These are phyloP conservation scores for Taphrina confusa DNA, from an alignment of 1,139 yeast species.

Conservation along the genomic window DNA sequence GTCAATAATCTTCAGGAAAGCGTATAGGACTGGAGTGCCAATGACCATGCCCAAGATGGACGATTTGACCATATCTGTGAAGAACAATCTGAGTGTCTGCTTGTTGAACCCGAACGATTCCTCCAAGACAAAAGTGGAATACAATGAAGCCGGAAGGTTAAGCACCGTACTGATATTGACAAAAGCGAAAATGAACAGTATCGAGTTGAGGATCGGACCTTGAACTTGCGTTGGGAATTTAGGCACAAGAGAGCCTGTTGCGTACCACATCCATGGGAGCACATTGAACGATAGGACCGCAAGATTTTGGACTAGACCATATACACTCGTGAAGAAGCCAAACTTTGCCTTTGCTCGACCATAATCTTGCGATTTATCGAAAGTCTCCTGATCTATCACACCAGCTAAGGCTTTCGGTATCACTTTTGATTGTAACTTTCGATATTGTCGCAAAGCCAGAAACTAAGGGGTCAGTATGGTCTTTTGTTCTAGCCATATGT, in stretches of 20 bases:
- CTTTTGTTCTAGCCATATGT: neutral
- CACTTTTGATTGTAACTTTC: constrained; percentile 58
- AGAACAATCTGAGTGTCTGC: constrained; percentile 68
- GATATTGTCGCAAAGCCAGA: constrained; percentile 73
- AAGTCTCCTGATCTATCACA: constrained; percentile 64
- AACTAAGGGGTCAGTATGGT: constrained; percentile 45
- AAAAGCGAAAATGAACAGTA: constrained; percentile 60
- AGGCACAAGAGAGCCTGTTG: constrained; percentile 53
- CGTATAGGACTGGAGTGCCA: constrained; percentile 73
- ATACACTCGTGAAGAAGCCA: constrained; percentile 58
- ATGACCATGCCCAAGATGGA: constrained; percentile 57
- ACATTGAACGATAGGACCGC: constrained; percentile 61
- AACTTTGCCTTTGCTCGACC: constrained; percentile 79
- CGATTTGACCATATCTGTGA: constrained; percentile 68
- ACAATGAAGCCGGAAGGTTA: constrained; percentile 69
- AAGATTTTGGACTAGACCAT: constrained; percentile 59
- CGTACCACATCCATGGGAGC: constrained; percentile 68
- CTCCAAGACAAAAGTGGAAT: constrained; percentile 81
- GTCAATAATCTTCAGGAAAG: constrained; percentile 76
- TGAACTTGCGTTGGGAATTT: constrained; percentile 45
- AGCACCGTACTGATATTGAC: constrained; percentile 55
- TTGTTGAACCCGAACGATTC: constrained; percentile 93
- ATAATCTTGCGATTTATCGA: constrained; percentile 74
- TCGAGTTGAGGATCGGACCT: constrained; percentile 61
- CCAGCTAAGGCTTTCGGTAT: constrained; percentile 66